Evolutionary conservation across 257 asterid genomes (phyloP), one percentile per base, ranked within the genome.

Genomic region (Forsythia viridissima): DNA sequence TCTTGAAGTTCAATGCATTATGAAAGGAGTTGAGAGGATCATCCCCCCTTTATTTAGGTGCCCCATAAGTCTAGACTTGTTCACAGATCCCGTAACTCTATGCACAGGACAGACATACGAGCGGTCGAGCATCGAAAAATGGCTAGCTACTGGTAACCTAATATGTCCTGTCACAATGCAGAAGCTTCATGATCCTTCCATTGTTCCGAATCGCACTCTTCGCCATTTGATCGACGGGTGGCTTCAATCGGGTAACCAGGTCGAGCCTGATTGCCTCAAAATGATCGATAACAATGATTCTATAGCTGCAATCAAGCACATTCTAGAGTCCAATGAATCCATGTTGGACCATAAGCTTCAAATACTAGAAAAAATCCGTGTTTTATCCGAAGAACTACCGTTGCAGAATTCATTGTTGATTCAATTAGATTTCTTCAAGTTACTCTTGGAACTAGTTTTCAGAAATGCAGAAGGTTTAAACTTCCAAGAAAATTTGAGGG

Each of bases 121-220:
- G 39, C 75, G 92, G 24, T 81, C 84, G 52, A 87, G 83, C 84
- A 90, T 90, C 6, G 87, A 86, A 10, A 90, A 78, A 77, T 90
- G 94, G 94, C 81, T 90, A 1, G 61, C 88, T 52, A 73, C 76
- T 9, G 94, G 92, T 4, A 86, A 86, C 41, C 57, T 73, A 40
- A 85, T 87, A 0, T 90, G 94, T 81, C 94, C 94, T 3, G 88
- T 90, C 8, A 90, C 94, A 82, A 90, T 86, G 92, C 92, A 88
- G 86, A 87, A 77, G 84, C 91, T 90, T 16, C 79, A 81, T 2
- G 91, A 90, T 40, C 57, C 76, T 0, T 82, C 91, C 6, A 66
- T 86, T 71, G 92, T 90, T 76, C 91, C 94, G 6, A 90, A 90
- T 39, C 87, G 83, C 83, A 86, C 91, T 3, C 90, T 90, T 37